phyloP scores from a whole-genome alignment of 2,329 filamentous ascomycete species.

The Chaetomiaceae sp. region DNA sequence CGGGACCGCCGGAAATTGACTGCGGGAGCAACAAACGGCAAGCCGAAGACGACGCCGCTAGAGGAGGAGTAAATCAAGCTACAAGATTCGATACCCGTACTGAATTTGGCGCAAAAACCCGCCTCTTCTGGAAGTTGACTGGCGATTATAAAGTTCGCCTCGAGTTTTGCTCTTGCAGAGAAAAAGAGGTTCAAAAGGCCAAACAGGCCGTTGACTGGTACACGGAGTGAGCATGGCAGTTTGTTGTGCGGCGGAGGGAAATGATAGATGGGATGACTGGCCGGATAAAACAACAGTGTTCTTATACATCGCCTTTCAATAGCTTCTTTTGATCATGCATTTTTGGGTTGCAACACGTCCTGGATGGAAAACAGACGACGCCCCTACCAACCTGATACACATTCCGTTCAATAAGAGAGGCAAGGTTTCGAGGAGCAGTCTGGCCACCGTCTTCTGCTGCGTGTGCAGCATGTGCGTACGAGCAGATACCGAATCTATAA shows the following conservation, averaged over 20 bases:
- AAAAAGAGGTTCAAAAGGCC: not conserved
- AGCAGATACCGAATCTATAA: too few species aligned
- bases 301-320: not conserved
- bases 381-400: too few species aligned
- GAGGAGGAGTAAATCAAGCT: constrained; percentile 47
- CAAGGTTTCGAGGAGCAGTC: too few species aligned
- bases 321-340: not conserved
- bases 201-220: not conserved
- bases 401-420: not conserved
- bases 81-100: too few species aligned
- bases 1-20: constrained; percentile 60
- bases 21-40: constrained; percentile 30
- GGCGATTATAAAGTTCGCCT: not conserved
- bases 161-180: too few species aligned
- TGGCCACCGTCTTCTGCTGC: too few species aligned
- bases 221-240: not conserved
- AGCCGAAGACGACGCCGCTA: constrained; percentile 39
- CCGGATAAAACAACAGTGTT: not conserved
- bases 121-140: too few species aligned
- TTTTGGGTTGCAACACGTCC: not conserved
- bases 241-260: not conserved
- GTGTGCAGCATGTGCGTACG: too few species aligned
- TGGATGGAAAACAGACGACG: too few species aligned
- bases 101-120: too few species aligned
- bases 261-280: not conserved